phyloP scores from a whole-genome alignment of 805 yeast species.

The Candida orba region DNA sequence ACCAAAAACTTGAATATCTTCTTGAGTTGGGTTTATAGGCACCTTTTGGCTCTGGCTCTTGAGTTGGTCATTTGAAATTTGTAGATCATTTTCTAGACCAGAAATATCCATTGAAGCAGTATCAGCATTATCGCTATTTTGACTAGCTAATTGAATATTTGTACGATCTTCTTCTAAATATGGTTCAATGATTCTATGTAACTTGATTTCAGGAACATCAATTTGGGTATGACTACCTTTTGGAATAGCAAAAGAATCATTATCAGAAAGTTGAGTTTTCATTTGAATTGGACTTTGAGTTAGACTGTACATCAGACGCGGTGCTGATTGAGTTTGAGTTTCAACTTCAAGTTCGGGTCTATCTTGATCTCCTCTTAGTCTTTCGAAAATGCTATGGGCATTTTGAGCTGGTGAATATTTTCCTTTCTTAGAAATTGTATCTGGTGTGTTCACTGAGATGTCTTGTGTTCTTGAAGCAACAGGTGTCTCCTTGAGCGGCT shows the following conservation, averaged over 20 bases:
- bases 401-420: conserved; percentile 7
- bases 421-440: not conserved
- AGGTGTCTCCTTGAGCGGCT: conserved; percentile 29
- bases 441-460: conserved; percentile 15
- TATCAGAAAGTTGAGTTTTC: not conserved
- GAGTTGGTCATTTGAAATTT: not conserved
- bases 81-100: no score
- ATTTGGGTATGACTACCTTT: not conserved
- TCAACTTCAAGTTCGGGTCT: conserved; percentile 16
- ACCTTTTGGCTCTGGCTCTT: not conserved
- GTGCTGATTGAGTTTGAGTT: conserved; percentile 16
- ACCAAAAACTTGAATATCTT: conserved; percentile 19
- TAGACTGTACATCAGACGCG: conserved; percentile 10
- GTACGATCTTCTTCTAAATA: no score
- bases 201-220: not conserved
- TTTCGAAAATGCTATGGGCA: conserved; percentile 16
- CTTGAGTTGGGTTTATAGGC: conserved; percentile 2
- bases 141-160: not conserved
- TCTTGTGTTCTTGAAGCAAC: conserved; percentile 2
- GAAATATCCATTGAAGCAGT: no score
- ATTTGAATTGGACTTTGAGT: conserved; percentile 2
- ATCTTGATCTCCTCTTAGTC: conserved; percentile 16
- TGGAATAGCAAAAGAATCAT: not conserved
- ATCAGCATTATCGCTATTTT: no score
- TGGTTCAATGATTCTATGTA: not conserved